phyloP scores from a whole-genome alignment of 2,329 filamentous ascomycete genomes.

The Emydomyces testavorans region DNA sequence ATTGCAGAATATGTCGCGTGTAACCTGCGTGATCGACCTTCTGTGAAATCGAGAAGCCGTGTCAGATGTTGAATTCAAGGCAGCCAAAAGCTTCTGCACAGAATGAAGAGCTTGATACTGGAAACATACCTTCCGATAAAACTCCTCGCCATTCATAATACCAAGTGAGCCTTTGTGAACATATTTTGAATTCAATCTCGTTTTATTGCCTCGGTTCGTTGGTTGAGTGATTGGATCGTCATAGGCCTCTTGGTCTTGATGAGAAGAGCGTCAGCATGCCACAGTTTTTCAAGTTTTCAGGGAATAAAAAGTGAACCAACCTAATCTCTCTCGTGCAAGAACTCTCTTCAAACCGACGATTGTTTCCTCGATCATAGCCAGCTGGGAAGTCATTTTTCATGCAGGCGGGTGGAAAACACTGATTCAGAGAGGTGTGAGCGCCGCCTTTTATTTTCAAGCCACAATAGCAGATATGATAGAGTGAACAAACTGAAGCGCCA shows the following conservation, averaged over 20 bases:
- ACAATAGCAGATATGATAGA: not conserved
- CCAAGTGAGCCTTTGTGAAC: constrained; percentile 46
- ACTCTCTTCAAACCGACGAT: constrained; percentile 46
- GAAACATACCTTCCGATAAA: constrained; percentile 44
- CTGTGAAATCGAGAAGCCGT: constrained; percentile 26
- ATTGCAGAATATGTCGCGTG: constrained; percentile 46
- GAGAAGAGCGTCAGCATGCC: not conserved
- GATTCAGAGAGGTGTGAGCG: not conserved
- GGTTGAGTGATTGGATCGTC: constrained; percentile 45
- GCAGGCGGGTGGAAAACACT: not conserved
- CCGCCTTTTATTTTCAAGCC: not conserved
- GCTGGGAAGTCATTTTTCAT: constrained; percentile 33
- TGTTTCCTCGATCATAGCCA: constrained; percentile 41
- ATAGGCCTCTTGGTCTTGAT: constrained; percentile 27
- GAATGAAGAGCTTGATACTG: not conserved
- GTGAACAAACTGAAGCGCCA: not conserved
- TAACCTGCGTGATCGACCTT: constrained; percentile 53
- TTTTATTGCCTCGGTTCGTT: constrained; percentile 51
- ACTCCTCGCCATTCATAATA: constrained; percentile 39
- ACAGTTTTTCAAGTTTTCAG: not conserved
- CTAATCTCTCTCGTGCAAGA: constrained; percentile 37
- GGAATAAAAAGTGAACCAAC: constrained; percentile 23
- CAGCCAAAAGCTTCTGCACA: not conserved
- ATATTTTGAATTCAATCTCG: constrained; percentile 47
- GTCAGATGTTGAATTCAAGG: not conserved